These are phyloP conservation scores for Niebla homalea DNA, from an alignment of 495 filamentous ascomycete species.

Conservation along the genomic window DNA sequence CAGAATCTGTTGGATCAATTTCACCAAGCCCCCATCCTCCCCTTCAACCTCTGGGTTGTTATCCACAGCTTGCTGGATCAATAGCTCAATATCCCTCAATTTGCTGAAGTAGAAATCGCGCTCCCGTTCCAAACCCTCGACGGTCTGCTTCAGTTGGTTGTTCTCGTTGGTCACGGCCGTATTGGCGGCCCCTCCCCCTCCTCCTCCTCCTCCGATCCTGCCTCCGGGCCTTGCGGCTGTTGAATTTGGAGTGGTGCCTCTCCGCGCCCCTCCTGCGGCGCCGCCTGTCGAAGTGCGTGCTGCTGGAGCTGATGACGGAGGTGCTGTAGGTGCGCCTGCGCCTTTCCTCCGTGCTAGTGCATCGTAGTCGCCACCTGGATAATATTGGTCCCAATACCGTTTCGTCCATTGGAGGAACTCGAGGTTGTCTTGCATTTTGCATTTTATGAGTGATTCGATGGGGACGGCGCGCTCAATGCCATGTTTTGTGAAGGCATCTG, in stretches of 20 bases:
- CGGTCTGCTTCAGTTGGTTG: slow-evolving; percentile 68
- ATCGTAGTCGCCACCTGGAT: slow-evolving; percentile 91
- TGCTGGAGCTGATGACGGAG: slow-evolving; percentile 29
- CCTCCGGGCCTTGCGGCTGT: slow-evolving; percentile 34
- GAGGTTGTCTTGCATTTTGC: slow-evolving; percentile 99
- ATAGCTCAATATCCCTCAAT: slow-evolving; percentile 85
- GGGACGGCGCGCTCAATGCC: slow-evolving; percentile 75
- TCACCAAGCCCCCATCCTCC: slow-evolving; percentile 79
- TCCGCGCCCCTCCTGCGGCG: slow-evolving; percentile 36
- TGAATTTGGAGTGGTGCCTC: slow-evolving; percentile 64
- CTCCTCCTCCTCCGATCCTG: slow-evolving; percentile 27
- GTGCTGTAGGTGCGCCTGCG: slow-evolving; percentile 44
- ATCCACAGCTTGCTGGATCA: slow-evolving; percentile 85
- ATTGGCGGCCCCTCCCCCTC: slow-evolving; percentile 40
- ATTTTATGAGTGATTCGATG: slow-evolving; percentile 80
- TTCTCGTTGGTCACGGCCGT: slow-evolving; percentile 71
- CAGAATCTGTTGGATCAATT: slow-evolving; percentile 87
- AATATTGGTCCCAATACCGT: slow-evolving; percentile 96
- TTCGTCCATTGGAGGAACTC: slow-evolving; percentile 97
- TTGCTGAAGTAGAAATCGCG: slow-evolving; percentile 99
- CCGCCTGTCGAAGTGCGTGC: slow-evolving; percentile 28
- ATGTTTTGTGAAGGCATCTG: slow-evolving; percentile 76
- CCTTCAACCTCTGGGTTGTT: slow-evolving; percentile 81
- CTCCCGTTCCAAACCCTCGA: slow-evolving; percentile 80
- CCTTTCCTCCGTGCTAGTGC: slow-evolving; percentile 74